phyloP scores from a whole-genome alignment of 2,329 filamentous ascomycete genomes.

The Fusarium pininemorale region DNA sequence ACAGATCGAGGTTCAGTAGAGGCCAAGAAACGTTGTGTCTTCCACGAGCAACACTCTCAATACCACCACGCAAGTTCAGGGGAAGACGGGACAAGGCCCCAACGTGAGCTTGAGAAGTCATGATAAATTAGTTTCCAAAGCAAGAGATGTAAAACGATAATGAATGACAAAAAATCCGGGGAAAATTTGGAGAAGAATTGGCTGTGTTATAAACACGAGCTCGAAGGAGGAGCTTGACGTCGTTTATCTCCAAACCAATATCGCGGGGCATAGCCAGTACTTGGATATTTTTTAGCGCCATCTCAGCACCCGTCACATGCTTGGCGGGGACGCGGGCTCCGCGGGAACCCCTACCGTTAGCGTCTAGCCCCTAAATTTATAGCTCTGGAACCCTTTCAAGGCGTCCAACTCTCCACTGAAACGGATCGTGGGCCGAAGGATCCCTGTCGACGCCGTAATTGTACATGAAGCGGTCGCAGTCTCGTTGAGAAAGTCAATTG shows the following conservation, averaged over 20 bases:
- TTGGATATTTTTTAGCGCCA: slow-evolving; percentile 46
- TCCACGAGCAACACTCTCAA: slow-evolving; percentile 68
- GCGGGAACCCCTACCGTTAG: slow-evolving; percentile 9
- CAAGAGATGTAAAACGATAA: neutral
- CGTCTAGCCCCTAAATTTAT: slow-evolving; percentile 18
- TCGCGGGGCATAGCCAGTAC: slow-evolving; percentile 44
- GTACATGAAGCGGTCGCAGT: slow-evolving; percentile 23
- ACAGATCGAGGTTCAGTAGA: slow-evolving; percentile 75
- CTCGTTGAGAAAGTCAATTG: neutral
- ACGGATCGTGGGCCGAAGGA: slow-evolving; percentile 24
- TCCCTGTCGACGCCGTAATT: slow-evolving; percentile 34
- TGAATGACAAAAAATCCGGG: slow-evolving; percentile 1
- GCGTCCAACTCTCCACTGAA: slow-evolving; percentile 15
- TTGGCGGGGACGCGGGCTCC: slow-evolving; percentile 14
- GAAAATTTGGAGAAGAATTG: neutral
- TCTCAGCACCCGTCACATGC: slow-evolving; percentile 40
- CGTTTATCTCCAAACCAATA: slow-evolving; percentile 18
- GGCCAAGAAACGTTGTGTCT: slow-evolving; percentile 65
- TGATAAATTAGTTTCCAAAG: neutral
- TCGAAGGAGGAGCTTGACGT: slow-evolving; percentile 31
- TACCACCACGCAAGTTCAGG: slow-evolving; percentile 73
- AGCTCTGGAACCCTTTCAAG: slow-evolving; percentile 11
- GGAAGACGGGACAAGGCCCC: slow-evolving; percentile 76
- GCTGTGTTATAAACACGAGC: slow-evolving; percentile 17
- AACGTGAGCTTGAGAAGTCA: slow-evolving; percentile 54